Conservation (phyloP, 2,329 filamentous ascomycete species). For the Alternaria longipes region DNA sequence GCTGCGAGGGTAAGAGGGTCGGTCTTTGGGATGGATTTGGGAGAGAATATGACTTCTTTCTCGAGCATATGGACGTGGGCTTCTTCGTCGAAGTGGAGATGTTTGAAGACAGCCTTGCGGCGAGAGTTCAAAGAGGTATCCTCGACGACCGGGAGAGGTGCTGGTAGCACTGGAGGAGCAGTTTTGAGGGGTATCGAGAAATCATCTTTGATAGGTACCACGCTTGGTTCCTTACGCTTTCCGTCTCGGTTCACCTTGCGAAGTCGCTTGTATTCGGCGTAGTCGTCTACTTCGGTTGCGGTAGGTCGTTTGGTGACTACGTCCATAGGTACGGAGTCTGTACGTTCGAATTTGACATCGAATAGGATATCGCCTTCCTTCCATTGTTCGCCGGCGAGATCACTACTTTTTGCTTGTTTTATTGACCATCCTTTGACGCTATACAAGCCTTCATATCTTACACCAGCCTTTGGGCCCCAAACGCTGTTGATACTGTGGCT, state of each 20-base stretch:
- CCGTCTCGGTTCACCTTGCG: constrained; percentile 34
- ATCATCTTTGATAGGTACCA: background rate
- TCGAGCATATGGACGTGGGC: constrained; percentile 1
- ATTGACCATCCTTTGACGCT: constrained; percentile 54
- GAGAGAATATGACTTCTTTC: constrained; percentile 17
- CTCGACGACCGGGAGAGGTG: background rate
- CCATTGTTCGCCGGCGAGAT: constrained; percentile 24
- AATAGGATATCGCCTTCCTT: constrained; percentile 47
- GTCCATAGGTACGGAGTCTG: constrained; percentile 47
- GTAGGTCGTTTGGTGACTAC: constrained; percentile 52
- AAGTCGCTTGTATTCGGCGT: constrained; percentile 58
- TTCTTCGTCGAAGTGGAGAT: constrained; percentile 20
- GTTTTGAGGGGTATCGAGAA: constrained; percentile 14
- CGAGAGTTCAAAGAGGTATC: constrained; percentile 4
- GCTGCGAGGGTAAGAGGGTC: constrained; percentile 8
- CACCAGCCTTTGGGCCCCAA: constrained; percentile 57
- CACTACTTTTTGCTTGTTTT: constrained; percentile 31
- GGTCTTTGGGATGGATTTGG: constrained; percentile 13
- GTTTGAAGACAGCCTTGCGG: constrained; percentile 16
- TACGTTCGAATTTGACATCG: constrained; percentile 52
- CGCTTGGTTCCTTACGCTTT: constrained; percentile 12
- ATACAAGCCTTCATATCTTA: constrained; percentile 60
- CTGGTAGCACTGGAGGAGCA: constrained; percentile 15
- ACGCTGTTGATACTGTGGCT: constrained; percentile 56
- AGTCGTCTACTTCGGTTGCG: constrained; percentile 59